A percentile compares a stretch with the other conserved stretches of the same genome.
Conservation (phyloP, 129 eudicot genomes). For the Centaurea solstitialis region DNA sequence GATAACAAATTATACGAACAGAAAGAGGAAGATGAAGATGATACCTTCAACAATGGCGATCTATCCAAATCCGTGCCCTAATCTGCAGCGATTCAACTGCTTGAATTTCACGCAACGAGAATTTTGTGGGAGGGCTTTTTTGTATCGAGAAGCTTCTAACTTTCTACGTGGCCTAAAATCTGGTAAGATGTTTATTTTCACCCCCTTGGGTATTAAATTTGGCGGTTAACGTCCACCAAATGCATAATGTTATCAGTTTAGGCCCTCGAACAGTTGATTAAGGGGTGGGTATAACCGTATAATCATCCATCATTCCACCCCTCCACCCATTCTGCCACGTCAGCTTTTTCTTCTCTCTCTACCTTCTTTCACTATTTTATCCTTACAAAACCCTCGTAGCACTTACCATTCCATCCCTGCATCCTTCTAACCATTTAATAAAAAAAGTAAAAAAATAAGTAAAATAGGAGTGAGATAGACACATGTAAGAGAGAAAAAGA, state of each 20-base stretch:
- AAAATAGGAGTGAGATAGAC: no score
- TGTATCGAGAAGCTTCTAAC: conserved; percentile 13
- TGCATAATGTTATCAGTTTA: background rate
- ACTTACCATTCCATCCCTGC: no score
- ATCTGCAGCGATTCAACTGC: conserved; percentile 7
- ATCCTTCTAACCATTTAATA: no score
- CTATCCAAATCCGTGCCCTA: conserved; percentile 10
- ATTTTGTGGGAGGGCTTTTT: background rate
- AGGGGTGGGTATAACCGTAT: no score
- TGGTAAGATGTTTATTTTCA: background rate
- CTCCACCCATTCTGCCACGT: no score
- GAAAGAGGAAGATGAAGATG: background rate
- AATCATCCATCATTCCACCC: no score
- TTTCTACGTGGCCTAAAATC: conserved; percentile 5
- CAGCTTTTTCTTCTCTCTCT: no score
- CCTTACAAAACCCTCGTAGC: no score
- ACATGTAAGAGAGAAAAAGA: no score
- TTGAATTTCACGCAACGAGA: conserved; percentile 1
- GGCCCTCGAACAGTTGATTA: background rate
- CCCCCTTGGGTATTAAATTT: background rate
- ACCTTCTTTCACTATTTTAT: no score
- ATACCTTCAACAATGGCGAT: background rate
- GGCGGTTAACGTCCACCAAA: background rate
- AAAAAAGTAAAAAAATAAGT: no score
- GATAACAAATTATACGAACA: background rate